Base-by-base conservation (phyloP, 176 grass and related monocot species). In the Ensete glaucum region DNA sequence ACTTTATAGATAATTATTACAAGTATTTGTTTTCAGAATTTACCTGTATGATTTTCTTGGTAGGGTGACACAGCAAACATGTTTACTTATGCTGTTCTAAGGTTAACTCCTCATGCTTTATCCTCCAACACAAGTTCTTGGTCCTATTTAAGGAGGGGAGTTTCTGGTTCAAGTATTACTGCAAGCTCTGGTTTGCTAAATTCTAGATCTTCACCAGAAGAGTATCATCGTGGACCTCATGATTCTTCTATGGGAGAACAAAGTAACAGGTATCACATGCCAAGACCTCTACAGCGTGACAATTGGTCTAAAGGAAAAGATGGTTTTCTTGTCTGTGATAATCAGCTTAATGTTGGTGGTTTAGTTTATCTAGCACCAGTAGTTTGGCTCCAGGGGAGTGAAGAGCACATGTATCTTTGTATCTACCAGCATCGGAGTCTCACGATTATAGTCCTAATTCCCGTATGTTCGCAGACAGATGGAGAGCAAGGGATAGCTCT, bases 241-340 rank as follows among this genome's bases (percentile, higher is more conserved):
- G 81, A 91, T 85, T 87, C 82, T 82, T 94, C 88, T 83, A 77
- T 88, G 67, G 80, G 72, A 83, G 84, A 84, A 78, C 84, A 86
- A 85, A 90, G 81, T 84, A 82, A 79, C 83, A 85, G 79, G 73
- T 64, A 71, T 75, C 64, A 71, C 77, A 87, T 85, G 77, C 82
- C 82, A 82, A 94, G 90, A 84, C 90, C 88, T 73, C 82, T 99
- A 17, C 81, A 91, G 78, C 84, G 82, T 23, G 88, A 89, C 72
- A 99, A 89, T 64, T 89, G 92, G 82, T 89, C 81, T 50, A 99
- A 87, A 82, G 88, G 90, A 85, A 94, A 94, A 78, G 90, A 99
- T 34, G 95, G 95, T 55, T 94, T 99, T 86, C 54, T 94, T 81
- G 75, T 84, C 50, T 67, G 84, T 83, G 89, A 82, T 62, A 81